Base-by-base conservation (phyloP, 306 rosid genomes). In the Quercus aquifolioides region DNA sequence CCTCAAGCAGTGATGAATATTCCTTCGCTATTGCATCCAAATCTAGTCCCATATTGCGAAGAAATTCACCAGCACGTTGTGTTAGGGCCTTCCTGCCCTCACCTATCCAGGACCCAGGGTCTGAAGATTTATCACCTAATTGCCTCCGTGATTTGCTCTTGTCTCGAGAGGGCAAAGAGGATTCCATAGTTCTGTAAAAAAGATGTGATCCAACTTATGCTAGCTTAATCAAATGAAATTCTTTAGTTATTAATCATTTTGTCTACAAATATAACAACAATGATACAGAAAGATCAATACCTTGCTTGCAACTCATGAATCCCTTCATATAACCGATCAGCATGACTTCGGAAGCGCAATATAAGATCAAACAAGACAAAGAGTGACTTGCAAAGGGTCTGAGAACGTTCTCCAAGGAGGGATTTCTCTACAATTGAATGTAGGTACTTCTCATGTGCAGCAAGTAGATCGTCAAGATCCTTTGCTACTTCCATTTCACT, bases 381-480 rank as follows among this genome's bases (percentile, higher is more conserved):
- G 54, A 95, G 91, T 17, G 98, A 93, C 87, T 88, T 91, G 86
- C 80, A 93, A 78, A 95, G 97, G 52, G 92, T 73, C 75, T 87
- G 94, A 55, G 99, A 95, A 60, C 91, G 93, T 85, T 93, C 94
- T 78, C 99, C 97, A 71, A 95, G 90, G 65, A 95, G 98, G 80
- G 98, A 95, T 80, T 95, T 95, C 88, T 91, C 97, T 25, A 95
- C 88, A 79, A 95, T 90, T 1, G 96, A 90, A 82, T 93, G 86
- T 74, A 95, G 92, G 80, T 95, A 95, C 88, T 89, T 93, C 65
- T 95, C 98, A 58, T 95, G 99, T 13, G 97, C 99, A 14, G 93
- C 94, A 80, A 95, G 98, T 63, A 95, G 87, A 84, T 90, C 99
- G 69, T 95, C 99, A 59, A 95, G 96, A 87, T 93, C 99, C 89